phyloP scores from a whole-genome alignment of 768 basidiomycete genomes.

The Pisolithus tinctorius region DNA sequence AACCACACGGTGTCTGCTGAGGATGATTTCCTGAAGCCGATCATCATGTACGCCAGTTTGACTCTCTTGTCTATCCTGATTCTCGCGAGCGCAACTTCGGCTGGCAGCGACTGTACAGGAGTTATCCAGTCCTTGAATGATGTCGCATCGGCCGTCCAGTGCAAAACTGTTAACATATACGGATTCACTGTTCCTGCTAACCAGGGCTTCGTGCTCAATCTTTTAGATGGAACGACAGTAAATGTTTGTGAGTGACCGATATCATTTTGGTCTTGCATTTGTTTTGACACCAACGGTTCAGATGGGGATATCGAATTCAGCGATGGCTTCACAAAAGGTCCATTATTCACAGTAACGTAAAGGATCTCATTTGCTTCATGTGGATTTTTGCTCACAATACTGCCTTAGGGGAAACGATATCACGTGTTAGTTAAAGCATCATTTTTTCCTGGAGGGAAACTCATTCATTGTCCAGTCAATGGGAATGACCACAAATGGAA shows the following conservation, averaged over 20 bases:
- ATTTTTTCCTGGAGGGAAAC: neutral
- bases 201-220: constrained; percentile 39
- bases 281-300: constrained; percentile 14
- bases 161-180: constrained; percentile 52
- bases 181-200: constrained; percentile 53
- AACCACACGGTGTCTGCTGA: too few relatives aligned
- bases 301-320: constrained; percentile 56
- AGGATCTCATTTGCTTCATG: neutral
- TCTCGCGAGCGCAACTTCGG: constrained; percentile 2
- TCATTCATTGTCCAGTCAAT: constrained; percentile 19
- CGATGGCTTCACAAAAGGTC: constrained; percentile 45
- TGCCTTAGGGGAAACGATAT: constrained; percentile 39
- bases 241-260: constrained; percentile 41
- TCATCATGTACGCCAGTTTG: too few relatives aligned
- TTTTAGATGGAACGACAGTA: constrained; percentile 47
- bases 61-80: too few relatives aligned
- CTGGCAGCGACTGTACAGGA: constrained; percentile 34
- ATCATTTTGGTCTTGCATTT: neutral
- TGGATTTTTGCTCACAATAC: neutral
- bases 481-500: constrained; percentile 37
- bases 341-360: constrained; percentile 46
- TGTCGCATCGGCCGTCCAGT: constrained; percentile 44
- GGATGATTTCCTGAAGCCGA: too few relatives aligned
- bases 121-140: constrained; percentile 48
- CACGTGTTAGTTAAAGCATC: constrained; percentile 33